Base-by-base conservation (phyloP, 805 yeast species). In the Pichia eremophila region DNA sequence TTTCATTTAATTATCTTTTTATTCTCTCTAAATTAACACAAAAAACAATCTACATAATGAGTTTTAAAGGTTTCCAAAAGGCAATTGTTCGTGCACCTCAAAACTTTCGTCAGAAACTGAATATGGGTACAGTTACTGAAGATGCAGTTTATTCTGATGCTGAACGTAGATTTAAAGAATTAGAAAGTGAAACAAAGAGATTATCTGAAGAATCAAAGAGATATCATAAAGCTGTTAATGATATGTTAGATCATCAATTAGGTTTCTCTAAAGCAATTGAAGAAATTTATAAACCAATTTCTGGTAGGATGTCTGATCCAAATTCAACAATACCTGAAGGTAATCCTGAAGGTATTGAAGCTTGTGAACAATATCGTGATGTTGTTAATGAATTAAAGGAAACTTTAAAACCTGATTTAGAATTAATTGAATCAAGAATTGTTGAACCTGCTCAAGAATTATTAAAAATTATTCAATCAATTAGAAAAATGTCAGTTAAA, bases 221-320 rank as follows among this genome's bases (percentile, higher is more conserved):
- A 62, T 93, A 93, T 67, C 89, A 86, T 58, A 75, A 77, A 34
- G 95, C 98, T 0, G 95, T 93, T 47, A 88, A 86, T 60, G 95
- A 91, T 40, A 89, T 93, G 95, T 72, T 93, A 57, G 83, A 81
- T 49, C 93, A 85, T 65, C 99, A 93, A 65, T 83, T 91, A 55
- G 97, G 91, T 50, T 93, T 90, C 64, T 85, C 96, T n/a, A 84
- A 83, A 60, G 91, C 95, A 4, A 88, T 93, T 67, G 97, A 90
- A 64, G 96, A 90, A 62, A 85, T 93, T 51, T 93, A 89, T 70
- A 88, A 91, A 67, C 99, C 99, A 1, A 93, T 93, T 51, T 81
- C 93, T 47, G 99, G 99, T 40, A 81, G 89, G 52, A 72, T 85
- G 62, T 81, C 93, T 15, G 98, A 93, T 63, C 96, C 97, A 8